Conservation (phyloP, 306 rosid species). For the Crataegus laevigata region DNA sequence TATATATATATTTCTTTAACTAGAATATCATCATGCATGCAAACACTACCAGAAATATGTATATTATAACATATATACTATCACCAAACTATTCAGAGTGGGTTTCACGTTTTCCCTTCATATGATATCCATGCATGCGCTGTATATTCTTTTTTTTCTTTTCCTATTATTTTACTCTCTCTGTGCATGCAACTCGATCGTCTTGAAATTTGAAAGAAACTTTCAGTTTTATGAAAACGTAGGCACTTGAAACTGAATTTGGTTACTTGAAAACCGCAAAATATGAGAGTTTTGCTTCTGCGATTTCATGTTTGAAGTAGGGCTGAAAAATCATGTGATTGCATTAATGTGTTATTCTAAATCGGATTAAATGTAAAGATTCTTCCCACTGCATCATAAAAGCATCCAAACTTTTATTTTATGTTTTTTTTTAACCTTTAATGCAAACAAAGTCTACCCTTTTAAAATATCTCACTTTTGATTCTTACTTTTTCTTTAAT, state of each 20-base stretch:
- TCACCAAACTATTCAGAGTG: slow-evolving; percentile 6
- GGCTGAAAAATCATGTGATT: not conserved
- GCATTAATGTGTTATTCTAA: not conserved
- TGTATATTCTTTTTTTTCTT: not conserved
- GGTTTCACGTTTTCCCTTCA: slow-evolving; percentile 15
- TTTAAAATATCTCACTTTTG: no score
- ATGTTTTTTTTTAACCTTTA: no score
- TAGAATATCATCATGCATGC: not conserved
- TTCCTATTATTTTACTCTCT: not conserved
- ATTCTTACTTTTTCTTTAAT: no score
- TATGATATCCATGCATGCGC: not conserved
- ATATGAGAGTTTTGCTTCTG: no score
- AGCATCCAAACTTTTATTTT: not conserved
- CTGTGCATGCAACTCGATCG: no score
- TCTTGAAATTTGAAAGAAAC: not conserved
- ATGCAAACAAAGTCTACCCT: no score
- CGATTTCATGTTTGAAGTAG: not conserved
- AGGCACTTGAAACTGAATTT: not conserved
- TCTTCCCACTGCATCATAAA: not conserved
- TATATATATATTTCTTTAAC: slow-evolving; percentile 5
- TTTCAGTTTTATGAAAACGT: not conserved
- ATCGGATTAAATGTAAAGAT: not conserved
- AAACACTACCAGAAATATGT: not conserved
- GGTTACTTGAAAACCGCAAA: not conserved
- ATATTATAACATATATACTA: not conserved